A percentile compares a stretch with the other conserved stretches of the same genome.
Conservation (phyloP, 106 monocot species). For the Narthecium ossifragum region DNA sequence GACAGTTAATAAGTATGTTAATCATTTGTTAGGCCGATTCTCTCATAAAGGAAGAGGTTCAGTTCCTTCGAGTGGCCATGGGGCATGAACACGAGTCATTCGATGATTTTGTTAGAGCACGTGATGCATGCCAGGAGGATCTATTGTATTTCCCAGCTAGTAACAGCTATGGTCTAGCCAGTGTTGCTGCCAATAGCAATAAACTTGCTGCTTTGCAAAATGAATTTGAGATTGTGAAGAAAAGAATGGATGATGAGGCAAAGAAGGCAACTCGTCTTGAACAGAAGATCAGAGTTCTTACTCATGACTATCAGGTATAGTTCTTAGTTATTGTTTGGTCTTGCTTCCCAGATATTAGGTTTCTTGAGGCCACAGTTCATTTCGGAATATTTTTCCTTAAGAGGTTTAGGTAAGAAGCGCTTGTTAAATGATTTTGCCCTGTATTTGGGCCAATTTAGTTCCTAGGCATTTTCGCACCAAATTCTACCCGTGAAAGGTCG, state of each 20-base stretch:
- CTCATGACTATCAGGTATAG: slow-evolving; percentile 87
- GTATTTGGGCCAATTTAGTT: too few relatives aligned
- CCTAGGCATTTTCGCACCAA: too few relatives aligned
- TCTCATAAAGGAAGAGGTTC: slow-evolving; percentile 63
- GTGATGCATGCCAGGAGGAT: slow-evolving; percentile 91
- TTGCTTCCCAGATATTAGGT: too few relatives aligned
- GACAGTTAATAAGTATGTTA: not conserved
- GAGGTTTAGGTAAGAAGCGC: too few relatives aligned
- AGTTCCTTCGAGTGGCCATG: slow-evolving; percentile 74
- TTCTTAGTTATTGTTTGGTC: too few relatives aligned
- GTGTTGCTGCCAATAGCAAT: slow-evolving; percentile 68
- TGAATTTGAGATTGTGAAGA: slow-evolving; percentile 85
- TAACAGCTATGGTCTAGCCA: slow-evolving; percentile 67
- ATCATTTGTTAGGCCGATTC: slow-evolving; percentile 54
- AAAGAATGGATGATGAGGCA: slow-evolving; percentile 84
- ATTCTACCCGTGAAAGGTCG: too few relatives aligned
- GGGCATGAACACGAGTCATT: slow-evolving; percentile 87
- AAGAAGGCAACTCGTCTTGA: slow-evolving; percentile 79
- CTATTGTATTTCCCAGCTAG: slow-evolving; percentile 84
- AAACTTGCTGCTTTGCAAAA: slow-evolving; percentile 74
- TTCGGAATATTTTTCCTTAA: too few relatives aligned
- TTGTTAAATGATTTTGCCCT: too few relatives aligned
- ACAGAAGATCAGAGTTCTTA: slow-evolving; percentile 86
- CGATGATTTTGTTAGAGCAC: slow-evolving; percentile 91
- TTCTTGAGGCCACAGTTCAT: too few relatives aligned